phyloP scores from a whole-genome alignment of 495 filamentous ascomycete species.

The Astrothelium subdiscretum region DNA sequence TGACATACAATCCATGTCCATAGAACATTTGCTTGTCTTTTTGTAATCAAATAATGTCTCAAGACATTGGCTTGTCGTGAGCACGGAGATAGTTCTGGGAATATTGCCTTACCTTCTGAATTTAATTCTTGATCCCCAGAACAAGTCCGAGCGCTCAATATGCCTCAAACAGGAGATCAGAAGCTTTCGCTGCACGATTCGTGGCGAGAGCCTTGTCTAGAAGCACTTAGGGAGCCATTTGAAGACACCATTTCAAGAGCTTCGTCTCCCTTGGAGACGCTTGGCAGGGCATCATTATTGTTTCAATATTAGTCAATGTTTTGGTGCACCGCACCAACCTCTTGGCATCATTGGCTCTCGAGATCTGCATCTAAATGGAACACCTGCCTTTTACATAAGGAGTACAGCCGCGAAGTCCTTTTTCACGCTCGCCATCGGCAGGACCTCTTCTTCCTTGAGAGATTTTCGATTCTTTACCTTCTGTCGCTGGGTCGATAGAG shows the following conservation, averaged over 20 bases:
- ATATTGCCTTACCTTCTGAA: no score
- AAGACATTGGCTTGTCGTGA: no score
- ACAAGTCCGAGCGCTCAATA: no score
- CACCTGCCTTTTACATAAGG: neutral
- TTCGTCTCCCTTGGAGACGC: neutral
- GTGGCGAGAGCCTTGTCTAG: neutral
- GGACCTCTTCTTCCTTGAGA: neutral
- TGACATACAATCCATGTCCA: no score
- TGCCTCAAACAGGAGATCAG: no score
- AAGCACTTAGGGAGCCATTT: neutral
- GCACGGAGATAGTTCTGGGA: no score
- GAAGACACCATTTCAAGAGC: neutral
- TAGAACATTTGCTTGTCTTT: no score
- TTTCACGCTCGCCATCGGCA: neutral
- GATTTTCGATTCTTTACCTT: neutral
- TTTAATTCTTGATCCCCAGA: no score
- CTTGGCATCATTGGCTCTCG: neutral
- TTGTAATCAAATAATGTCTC: no score
- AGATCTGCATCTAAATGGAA: neutral
- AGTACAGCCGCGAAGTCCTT: neutral
- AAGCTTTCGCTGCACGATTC: neutral
- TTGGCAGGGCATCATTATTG: neutral
- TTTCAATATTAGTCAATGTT: neutral
- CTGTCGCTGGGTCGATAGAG: conserved; percentile 1
- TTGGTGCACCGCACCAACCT: neutral